Percentiles rank a stretch among this genome's conserved stretches.
Evolutionary conservation across 2,329 filamentous ascomycete species (phyloP).

Genomic region (Tolypocladium pustulatum): DNA sequence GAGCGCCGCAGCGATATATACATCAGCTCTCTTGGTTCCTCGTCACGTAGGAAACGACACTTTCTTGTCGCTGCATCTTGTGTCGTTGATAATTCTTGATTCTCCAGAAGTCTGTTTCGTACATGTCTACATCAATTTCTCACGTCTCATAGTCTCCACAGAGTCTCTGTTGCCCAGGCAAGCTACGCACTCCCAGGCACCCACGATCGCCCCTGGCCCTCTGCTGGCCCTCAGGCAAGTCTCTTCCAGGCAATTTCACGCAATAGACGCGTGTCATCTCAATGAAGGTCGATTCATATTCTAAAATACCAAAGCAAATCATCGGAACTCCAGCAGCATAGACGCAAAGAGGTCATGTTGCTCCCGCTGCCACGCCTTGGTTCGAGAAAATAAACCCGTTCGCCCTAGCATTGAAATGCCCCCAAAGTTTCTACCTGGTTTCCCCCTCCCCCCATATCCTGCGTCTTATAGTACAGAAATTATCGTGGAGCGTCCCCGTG

Average conservation of each 20-base stretch:
- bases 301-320: constrained; percentile 7
- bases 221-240: too few relatives aligned
- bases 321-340: constrained; percentile 6
- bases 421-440: background rate
- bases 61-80: too few relatives aligned
- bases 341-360: background rate
- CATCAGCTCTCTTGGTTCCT: too few relatives aligned
- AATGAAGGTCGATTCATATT: constrained; percentile 12
- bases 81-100: too few relatives aligned
- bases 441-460: background rate
- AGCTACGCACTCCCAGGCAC: too few relatives aligned
- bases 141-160: too few relatives aligned
- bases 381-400: constrained; percentile 8
- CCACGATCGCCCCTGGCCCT: too few relatives aligned
- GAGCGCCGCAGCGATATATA: background rate
- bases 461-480: constrained; percentile 1
- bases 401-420: constrained; percentile 7
- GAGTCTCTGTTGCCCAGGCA: too few relatives aligned
- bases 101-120: too few relatives aligned
- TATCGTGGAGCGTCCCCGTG: background rate
- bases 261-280: background rate
- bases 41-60: too few relatives aligned
- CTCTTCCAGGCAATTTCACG: too few relatives aligned
- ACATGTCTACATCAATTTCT: too few relatives aligned
- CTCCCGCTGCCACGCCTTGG: constrained; percentile 4